phyloP scores from a whole-genome alignment of 352 stramenopile species.

The Pythium vanterpoolii region DNA sequence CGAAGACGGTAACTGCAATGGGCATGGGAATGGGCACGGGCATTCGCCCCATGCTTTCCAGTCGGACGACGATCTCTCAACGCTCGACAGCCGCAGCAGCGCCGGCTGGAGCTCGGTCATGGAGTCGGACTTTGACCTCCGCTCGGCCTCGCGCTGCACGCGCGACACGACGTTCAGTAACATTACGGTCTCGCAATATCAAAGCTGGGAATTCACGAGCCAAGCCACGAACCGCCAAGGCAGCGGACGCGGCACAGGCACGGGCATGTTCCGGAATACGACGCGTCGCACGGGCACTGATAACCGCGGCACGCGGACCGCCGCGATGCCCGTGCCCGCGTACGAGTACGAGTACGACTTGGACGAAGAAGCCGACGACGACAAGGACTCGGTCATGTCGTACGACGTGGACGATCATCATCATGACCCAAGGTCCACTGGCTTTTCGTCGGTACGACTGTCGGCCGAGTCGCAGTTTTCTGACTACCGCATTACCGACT shows the following conservation, averaged over 20 bases:
- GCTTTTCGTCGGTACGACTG: conserved; percentile 1
- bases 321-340: neutral
- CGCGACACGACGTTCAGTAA: conserved; percentile 68
- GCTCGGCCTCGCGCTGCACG: conserved; percentile 47
- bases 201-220: conserved; percentile 11
- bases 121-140: conserved; percentile 51
- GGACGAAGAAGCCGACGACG: conserved; percentile 20
- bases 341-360: conserved; percentile 10
- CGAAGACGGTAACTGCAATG: too few species aligned
- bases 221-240: conserved; percentile 1
- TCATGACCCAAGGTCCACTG: neutral
- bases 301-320: neutral
- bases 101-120: conserved; percentile 77
- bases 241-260: conserved; percentile 1
- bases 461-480: conserved; percentile 16
- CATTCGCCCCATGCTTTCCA: conserved; percentile 29
- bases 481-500: conserved; percentile 19
- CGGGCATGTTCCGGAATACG: conserved; percentile 10
- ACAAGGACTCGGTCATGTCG: conserved; percentile 17
- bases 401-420: conserved; percentile 12
- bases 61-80: conserved; percentile 37
- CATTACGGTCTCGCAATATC: conserved; percentile 36
- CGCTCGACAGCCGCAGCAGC: conserved; percentile 47
- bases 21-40: too few species aligned
- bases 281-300: conserved; percentile 1